phyloP scores from a whole-genome alignment of 106 monocot genomes.

The Allium sativum region DNA sequence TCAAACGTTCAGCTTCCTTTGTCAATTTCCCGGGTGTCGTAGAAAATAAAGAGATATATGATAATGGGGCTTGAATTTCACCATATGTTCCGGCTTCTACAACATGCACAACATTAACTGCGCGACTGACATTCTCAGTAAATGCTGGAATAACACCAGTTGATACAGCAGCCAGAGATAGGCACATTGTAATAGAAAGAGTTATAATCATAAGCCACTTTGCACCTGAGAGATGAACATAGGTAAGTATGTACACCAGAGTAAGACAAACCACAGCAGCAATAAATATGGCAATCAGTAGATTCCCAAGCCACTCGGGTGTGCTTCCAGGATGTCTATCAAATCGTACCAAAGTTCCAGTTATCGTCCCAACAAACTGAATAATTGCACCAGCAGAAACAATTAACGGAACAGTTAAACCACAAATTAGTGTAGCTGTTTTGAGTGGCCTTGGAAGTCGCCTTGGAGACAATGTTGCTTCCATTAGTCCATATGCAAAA shows the following conservation, averaged over 20 bases:
- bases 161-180: slow-evolving; percentile 46
- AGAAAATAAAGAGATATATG: slow-evolving; percentile 76
- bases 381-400: slow-evolving; percentile 51
- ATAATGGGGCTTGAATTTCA: slow-evolving; percentile 25
- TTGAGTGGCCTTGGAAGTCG: slow-evolving; percentile 64
- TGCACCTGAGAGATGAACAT: slow-evolving; percentile 85
- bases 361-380: slow-evolving; percentile 35
- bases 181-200: slow-evolving; percentile 26
- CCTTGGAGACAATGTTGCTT: slow-evolving; percentile 83
- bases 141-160: slow-evolving; percentile 50
- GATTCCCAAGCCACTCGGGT: slow-evolving; percentile 72
- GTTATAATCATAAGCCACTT: slow-evolving; percentile 40
- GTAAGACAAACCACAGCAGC: slow-evolving; percentile 55
- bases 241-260: slow-evolving; percentile 82
- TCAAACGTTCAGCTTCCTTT: slow-evolving; percentile 46
- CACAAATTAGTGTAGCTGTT: slow-evolving; percentile 54
- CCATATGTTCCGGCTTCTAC: slow-evolving; percentile 46
- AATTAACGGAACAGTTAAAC: slow-evolving; percentile 50
- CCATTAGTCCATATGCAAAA: slow-evolving; percentile 92
- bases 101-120: slow-evolving; percentile 93
- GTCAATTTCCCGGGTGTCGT: slow-evolving; percentile 63
- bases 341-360: slow-evolving; percentile 53
- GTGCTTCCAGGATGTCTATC: slow-evolving; percentile 85
- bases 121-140: slow-evolving; percentile 57
- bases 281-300: slow-evolving; percentile 43